Evolutionary conservation across 768 basidiomycete genomes (phyloP).

Genomic region (Kwoniella sp.): DNA sequence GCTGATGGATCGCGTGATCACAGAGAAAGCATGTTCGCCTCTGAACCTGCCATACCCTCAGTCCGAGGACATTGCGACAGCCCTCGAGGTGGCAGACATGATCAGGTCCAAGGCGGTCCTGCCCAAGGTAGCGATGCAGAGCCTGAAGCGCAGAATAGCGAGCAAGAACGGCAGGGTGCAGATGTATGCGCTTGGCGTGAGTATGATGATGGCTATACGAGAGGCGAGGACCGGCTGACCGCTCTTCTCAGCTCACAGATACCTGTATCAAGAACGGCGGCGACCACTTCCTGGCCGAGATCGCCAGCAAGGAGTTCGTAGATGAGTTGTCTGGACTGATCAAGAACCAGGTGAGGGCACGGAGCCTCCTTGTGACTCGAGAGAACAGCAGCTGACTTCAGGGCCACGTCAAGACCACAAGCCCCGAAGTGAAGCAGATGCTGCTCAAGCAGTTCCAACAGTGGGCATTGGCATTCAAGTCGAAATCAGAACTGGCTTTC

Average conservation of each 20-base stretch:
- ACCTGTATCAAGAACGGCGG: constrained; percentile 95
- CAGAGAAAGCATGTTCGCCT: constrained; percentile 50
- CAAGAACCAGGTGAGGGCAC: constrained; percentile 58
- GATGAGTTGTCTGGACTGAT: constrained; percentile 88
- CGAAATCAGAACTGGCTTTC: constrained; percentile 68
- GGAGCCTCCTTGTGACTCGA: background rate
- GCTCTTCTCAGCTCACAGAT: constrained; percentile 67
- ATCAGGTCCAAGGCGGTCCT: constrained; percentile 84
- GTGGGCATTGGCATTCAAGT: constrained; percentile 87
- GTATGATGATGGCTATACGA: too few relatives aligned
- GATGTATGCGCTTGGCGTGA: constrained; percentile 73
- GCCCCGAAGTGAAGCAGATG: constrained; percentile 74
- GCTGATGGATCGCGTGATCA: background rate
- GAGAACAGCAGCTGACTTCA: background rate
- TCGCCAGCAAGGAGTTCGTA: constrained; percentile 85
- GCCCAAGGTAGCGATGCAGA: constrained; percentile 81
- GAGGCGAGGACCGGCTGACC: constrained; percentile 15
- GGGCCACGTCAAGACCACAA: constrained; percentile 53
- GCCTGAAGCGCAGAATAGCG: constrained; percentile 76
- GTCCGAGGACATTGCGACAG: constrained; percentile 80
- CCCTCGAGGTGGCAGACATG: constrained; percentile 94
- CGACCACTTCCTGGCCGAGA: constrained; percentile 76
- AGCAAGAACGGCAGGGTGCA: constrained; percentile 97
- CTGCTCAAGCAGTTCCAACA: constrained; percentile 80
- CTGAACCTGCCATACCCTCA: constrained; percentile 48